phyloP scores from a whole-genome alignment of 1,139 yeast genomes.

The Hyphopichia wangnamkhiaoensis region DNA sequence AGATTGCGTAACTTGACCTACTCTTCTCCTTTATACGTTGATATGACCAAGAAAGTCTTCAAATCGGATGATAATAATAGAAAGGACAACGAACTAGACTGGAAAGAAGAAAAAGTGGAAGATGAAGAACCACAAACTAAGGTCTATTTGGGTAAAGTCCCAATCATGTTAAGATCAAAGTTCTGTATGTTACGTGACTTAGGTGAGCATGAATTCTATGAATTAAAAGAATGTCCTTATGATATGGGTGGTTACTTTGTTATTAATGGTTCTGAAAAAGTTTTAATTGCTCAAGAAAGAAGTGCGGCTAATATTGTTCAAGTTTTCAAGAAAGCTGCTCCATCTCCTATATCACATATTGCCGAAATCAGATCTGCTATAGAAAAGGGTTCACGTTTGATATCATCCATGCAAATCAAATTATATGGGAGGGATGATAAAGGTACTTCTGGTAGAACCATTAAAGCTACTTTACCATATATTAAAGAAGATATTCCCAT shows the following conservation, averaged over 20 bases:
- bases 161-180: slow-evolving; percentile 95
- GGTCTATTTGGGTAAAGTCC: slow-evolving; percentile 94
- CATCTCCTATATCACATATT: slow-evolving; percentile 92
- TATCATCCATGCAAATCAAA: slow-evolving; percentile 92
- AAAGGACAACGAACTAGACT: slow-evolving; percentile 67
- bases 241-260: slow-evolving; percentile 99
- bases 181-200: slow-evolving; percentile 92
- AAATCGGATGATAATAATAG: slow-evolving; percentile 71
- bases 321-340: slow-evolving; percentile 96
- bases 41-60: slow-evolving; percentile 88
- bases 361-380: slow-evolving; percentile 97
- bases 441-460: slow-evolving; percentile 75
- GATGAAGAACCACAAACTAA: slow-evolving; percentile 66
- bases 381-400: slow-evolving; percentile 94
- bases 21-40: slow-evolving; percentile 93
- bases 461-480: slow-evolving; percentile 93
- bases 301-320: slow-evolving; percentile 98
- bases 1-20: slow-evolving; percentile 93
- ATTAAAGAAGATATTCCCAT: slow-evolving; percentile 96
- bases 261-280: slow-evolving; percentile 97
- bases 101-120: slow-evolving; percentile 57
- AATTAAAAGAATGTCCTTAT: slow-evolving; percentile 96
- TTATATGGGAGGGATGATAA: slow-evolving; percentile 81
- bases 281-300: slow-evolving; percentile 96
- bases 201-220: slow-evolving; percentile 93